These are phyloP conservation scores for Annulohypoxylon bovei DNA, from an alignment of 495 filamentous ascomycete species.

Conservation along the genomic window DNA sequence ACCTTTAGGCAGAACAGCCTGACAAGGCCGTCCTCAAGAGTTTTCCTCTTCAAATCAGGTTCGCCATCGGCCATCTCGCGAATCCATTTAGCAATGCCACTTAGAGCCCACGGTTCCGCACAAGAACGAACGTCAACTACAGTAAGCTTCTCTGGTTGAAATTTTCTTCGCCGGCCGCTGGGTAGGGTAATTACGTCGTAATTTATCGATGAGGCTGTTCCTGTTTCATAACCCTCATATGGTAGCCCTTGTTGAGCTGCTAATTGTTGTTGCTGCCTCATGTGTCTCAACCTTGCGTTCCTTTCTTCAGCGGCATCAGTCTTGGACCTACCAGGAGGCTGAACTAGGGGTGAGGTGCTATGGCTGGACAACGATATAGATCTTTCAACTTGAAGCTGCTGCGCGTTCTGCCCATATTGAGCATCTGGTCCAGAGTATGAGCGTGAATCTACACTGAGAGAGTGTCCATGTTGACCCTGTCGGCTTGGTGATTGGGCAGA, in stretches of 20 bases:
- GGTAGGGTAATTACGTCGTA: constrained; percentile 79
- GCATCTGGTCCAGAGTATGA: constrained; percentile 48
- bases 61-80: constrained; percentile 87
- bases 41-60: constrained; percentile 80
- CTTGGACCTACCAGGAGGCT: constrained; percentile 87
- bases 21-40: constrained; percentile 85
- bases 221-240: constrained; percentile 61
- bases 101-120: constrained; percentile 91
- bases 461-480: constrained; percentile 52
- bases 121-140: constrained; percentile 87
- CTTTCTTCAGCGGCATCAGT: constrained; percentile 84
- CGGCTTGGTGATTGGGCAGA: constrained; percentile 50
- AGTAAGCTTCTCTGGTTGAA: constrained; percentile 87
- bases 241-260: constrained; percentile 56
- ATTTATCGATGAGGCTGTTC: constrained; percentile 61
- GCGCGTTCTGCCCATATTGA: constrained; percentile 49
- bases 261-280: constrained; percentile 62
- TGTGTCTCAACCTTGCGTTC: constrained; percentile 67
- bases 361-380: constrained; percentile 86
- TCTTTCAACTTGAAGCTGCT: constrained; percentile 73
- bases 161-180: constrained; percentile 75
- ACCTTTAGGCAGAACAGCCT: constrained; percentile 95
- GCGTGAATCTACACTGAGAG: constrained; percentile 53
- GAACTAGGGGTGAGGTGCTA: constrained; percentile 79
- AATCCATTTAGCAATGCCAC: constrained; percentile 86